These are phyloP conservation scores for Penicillium coffeae DNA, from an alignment of 495 filamentous ascomycete genomes.

Conservation along the genomic window DNA sequence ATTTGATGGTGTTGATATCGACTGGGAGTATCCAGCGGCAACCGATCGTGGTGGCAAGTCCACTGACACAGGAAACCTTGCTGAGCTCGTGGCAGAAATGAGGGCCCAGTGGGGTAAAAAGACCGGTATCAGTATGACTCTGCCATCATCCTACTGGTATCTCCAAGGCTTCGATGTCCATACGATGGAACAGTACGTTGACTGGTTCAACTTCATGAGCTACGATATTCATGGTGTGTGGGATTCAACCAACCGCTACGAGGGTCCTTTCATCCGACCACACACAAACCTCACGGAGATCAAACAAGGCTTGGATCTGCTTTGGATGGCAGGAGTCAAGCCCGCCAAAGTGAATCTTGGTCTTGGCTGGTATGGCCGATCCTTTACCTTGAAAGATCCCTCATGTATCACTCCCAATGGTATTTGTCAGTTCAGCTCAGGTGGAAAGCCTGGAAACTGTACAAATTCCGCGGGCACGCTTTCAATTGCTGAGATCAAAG, in stretches of 20 bases:
- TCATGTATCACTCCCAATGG: background rate
- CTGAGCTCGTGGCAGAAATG: constrained; percentile 41
- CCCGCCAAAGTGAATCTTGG: constrained; percentile 35
- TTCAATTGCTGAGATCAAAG: constrained; percentile 2
- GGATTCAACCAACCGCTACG: constrained; percentile 7
- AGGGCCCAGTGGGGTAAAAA: constrained; percentile 35
- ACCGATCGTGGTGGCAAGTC: constrained; percentile 23
- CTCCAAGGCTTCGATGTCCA: constrained; percentile 44
- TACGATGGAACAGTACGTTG: constrained; percentile 28
- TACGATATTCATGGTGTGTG: constrained; percentile 39
- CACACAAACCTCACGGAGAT: constrained; percentile 37
- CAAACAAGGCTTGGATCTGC: constrained; percentile 13
- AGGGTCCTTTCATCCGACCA: background rate
- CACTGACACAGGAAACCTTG: constrained; percentile 28
- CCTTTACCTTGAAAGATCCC: constrained; percentile 10
- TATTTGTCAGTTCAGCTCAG: background rate
- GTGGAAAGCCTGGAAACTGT: constrained; percentile 2
- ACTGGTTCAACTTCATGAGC: constrained; percentile 55
- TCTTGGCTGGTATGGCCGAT: constrained; percentile 32
- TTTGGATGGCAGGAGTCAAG: constrained; percentile 30
- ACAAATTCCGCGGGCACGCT: constrained; percentile 1
- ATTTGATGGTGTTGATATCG: constrained; percentile 56
- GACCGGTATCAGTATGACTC: background rate
- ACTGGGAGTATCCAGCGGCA: constrained; percentile 54
- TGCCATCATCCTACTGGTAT: constrained; percentile 26